Base-by-base conservation (phyloP, 2,329 filamentous ascomycete genomes). In the Alternaria ethzedia region DNA sequence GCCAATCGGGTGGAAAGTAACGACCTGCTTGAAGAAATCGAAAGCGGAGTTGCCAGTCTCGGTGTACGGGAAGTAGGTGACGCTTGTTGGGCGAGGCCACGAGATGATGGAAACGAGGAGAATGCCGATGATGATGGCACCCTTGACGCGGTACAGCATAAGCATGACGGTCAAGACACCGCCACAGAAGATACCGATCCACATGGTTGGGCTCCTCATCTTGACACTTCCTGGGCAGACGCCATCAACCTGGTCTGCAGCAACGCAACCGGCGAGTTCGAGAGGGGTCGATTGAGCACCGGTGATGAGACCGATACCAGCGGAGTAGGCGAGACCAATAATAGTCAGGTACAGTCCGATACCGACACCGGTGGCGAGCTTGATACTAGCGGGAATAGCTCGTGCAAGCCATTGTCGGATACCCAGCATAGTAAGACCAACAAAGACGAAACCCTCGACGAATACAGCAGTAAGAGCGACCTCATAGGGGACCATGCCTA, bases 101-200 rank as follows among this genome's bases (percentile, higher is more conserved):
- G 92, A 96, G 78, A 96, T 93, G 80, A 96, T 90, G 67, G 90
- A 93, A 60, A 96, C 93, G 25, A 96, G 87, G 25, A 94, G 78
- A 67, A 96, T 96, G 41, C 93, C 93, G 36, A 88, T 86, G 72
- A 96, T 94, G 72, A 97, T 91, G 60, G 93, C 93, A 61, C 93
- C 93, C 82, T 95, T 95, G 79, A 96, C 88, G 20, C 92, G 89
- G 79, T 93, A 96, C 83, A 94, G 87, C 89, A 95, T 91, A 57
- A 96, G 83, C 68, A 96, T 82, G 30, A 90, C 90, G 1, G 93
- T 96, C 52, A 96, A 82, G 67, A 96, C 86, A 64, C 93, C 92
- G 46, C 93, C 92, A 70, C 91, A 92, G 83, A 96, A 96, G 71
- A 96, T 94, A 41, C 93, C 93, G 55, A 96, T 86, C 93, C 93